Evolutionary conservation across 228 moss, liverwort and hornwort genomes (phyloP).

Genomic region (Sphagnum magellanicum): DNA sequence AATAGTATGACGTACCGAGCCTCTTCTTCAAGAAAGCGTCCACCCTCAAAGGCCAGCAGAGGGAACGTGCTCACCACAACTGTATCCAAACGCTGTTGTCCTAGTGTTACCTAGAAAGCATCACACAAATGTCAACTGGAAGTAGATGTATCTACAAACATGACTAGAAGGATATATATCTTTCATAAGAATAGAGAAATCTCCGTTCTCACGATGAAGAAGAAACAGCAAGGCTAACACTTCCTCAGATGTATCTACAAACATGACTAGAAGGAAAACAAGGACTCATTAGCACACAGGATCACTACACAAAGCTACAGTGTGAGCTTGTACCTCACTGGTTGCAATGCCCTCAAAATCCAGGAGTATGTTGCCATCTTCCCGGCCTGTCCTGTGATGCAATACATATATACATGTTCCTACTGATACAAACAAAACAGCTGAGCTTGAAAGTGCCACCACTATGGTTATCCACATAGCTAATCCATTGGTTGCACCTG

Average conservation of each 20-base stretch:
- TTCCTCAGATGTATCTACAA: background rate
- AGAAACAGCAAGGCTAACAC: too few species aligned
- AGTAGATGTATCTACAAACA: background rate
- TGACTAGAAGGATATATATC: background rate
- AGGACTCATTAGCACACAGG: background rate
- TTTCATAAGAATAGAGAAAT: too few species aligned
- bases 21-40: conserved; percentile 15
- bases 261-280: background rate
- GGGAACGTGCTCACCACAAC: conserved; percentile 36
- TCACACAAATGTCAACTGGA: background rate
- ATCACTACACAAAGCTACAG: background rate
- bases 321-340: background rate
- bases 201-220: too few species aligned
- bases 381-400: background rate
- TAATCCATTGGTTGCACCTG: background rate
- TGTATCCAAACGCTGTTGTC: conserved; percentile 9
- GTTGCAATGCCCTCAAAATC: too few species aligned
- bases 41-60: conserved; percentile 3
- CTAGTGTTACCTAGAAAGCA: conserved; percentile 24
- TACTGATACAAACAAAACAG: background rate
- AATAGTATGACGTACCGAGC: background rate
- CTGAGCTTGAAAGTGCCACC: background rate
- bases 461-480: background rate
- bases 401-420: background rate
- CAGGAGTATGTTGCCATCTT: background rate